phyloP scores from a whole-genome alignment of 2,329 filamentous ascomycete species.

The Colletotrichum shisoi region DNA sequence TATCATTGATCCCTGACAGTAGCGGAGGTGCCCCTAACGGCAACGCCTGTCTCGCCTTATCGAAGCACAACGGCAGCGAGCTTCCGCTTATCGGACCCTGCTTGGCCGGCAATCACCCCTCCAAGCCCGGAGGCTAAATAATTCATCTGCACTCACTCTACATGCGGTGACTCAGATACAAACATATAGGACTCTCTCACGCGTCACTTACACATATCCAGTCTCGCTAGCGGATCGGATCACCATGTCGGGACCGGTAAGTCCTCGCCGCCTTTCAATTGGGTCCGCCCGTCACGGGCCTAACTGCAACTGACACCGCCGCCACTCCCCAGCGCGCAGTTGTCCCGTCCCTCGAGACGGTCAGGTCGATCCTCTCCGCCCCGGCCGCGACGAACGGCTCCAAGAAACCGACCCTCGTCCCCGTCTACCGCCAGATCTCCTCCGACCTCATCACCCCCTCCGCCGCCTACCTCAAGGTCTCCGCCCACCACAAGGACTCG shows the following conservation, averaged over 20 bases:
- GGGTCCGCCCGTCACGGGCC: neutral
- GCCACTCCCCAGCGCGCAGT: conserved; percentile 49
- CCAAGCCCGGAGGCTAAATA: conserved; percentile 35
- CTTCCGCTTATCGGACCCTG: conserved; percentile 37
- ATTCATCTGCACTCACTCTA: conserved; percentile 13
- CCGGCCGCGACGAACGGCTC: conserved; percentile 42
- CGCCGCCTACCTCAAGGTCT: conserved; percentile 92
- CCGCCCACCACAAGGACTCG: conserved; percentile 71
- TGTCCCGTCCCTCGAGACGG: conserved; percentile 57
- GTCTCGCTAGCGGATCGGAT: conserved; percentile 21
- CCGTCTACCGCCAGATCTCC: conserved; percentile 82
- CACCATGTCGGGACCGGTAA: conserved; percentile 38
- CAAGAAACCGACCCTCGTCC: conserved; percentile 73
- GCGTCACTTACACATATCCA: conserved; percentile 7
- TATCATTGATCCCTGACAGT: conserved; percentile 15
- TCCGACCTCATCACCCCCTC: conserved; percentile 94
- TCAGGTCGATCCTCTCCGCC: conserved; percentile 53
- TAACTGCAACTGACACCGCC: conserved; percentile 1
- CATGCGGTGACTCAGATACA: conserved; percentile 35
- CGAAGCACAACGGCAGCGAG: conserved; percentile 31
- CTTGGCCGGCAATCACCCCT: conserved; percentile 21
- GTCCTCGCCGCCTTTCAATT: conserved; percentile 21
- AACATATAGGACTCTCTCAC: conserved; percentile 15
- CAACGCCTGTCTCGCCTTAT: conserved; percentile 32
- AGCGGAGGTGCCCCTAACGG: conserved; percentile 39